Evolutionary conservation across 345 rosid genomes (phyloP).

Genomic region (Theobroma cacao): DNA sequence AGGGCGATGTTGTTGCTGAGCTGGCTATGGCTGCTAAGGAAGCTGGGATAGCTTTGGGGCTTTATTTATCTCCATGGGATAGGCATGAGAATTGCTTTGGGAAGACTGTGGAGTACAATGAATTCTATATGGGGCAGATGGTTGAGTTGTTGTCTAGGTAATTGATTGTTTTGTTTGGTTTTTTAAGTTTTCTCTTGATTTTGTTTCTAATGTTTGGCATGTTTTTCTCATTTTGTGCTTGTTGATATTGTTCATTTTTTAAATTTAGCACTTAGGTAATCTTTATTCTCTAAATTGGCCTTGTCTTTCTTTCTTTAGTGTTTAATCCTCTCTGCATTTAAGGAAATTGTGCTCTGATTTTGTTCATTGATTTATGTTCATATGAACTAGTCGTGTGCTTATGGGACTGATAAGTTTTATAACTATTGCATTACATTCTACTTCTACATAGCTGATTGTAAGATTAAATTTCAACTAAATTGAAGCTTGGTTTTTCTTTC

Average conservation of each 20-base stretch:
- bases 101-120: conserved; percentile 77
- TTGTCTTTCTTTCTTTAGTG: neutral
- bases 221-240: neutral
- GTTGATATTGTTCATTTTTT: neutral
- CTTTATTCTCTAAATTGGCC: neutral
- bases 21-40: conserved; percentile 60
- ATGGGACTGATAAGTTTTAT: neutral
- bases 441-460: neutral
- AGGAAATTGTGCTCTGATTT: neutral
- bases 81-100: conserved; percentile 73
- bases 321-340: neutral
- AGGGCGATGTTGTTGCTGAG: conserved; percentile 72
- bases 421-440: neutral
- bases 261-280: neutral
- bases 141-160: conserved; percentile 79
- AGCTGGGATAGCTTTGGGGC: conserved; percentile 58
- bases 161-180: neutral
- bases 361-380: neutral
- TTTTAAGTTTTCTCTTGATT: neutral
- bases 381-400: neutral
- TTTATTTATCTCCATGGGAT: conserved; percentile 95
- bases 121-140: conserved; percentile 85
- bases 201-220: neutral
- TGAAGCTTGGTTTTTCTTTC: neutral
- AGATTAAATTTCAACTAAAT: neutral